Evolutionary conservation across 768 basidiomycete species (phyloP).

Genomic region (Dioszegia aurantiaca): DNA sequence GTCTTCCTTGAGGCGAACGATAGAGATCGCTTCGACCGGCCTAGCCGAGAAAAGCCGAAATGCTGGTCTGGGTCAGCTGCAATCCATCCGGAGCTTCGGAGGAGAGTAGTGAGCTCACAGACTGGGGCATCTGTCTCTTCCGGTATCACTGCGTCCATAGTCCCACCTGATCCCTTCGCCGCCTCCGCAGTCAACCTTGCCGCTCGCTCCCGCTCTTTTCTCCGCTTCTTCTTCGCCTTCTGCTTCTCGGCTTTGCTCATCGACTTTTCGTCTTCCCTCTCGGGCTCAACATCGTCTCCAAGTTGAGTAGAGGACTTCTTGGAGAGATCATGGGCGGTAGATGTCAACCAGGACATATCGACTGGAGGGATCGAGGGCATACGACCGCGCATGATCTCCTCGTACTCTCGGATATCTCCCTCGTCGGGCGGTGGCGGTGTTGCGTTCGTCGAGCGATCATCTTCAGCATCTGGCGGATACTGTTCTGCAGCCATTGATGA

Average conservation of each 20-base stretch:
- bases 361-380: slow-evolving; percentile 3
- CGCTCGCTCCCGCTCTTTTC: slow-evolving; percentile 26
- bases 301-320: no score
- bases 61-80: background rate
- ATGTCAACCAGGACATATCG: background rate
- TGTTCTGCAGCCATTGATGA: no score
- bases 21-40: background rate
- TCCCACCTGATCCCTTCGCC: background rate
- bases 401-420: no score
- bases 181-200: background rate
- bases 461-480: no score
- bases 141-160: no score
- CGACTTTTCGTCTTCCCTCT: slow-evolving; percentile 1
- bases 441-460: no score
- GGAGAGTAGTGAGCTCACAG: background rate
- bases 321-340: no score
- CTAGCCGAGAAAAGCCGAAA: background rate
- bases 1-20: slow-evolving; percentile 1
- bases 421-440: no score
- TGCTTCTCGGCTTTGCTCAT: slow-evolving; percentile 36
- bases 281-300: background rate
- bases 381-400: background rate
- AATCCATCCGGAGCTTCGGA: background rate
- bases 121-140: no score
- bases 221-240: slow-evolving; percentile 31